Evolutionary conservation across 2,329 filamentous ascomycete genomes (phyloP).

Genomic region (Penicillium occitanis): DNA sequence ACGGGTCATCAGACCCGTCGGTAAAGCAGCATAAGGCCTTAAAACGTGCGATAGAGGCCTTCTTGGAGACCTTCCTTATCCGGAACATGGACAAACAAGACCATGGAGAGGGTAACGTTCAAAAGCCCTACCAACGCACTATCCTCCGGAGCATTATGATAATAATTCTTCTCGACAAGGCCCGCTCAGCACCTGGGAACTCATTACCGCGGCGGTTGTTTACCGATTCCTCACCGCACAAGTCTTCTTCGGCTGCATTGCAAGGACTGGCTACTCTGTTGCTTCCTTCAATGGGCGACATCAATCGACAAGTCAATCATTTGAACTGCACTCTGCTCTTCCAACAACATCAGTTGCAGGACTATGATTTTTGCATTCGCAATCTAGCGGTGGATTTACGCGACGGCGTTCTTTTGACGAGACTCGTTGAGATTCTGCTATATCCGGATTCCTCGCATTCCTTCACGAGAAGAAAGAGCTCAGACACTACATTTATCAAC

Average conservation of each 20-base stretch:
- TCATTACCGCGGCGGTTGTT: conserved; percentile 50
- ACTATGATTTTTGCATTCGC: conserved; percentile 57
- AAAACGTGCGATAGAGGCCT: conserved; percentile 50
- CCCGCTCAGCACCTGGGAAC: conserved; percentile 42
- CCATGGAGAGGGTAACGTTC: conserved; percentile 17
- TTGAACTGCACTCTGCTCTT: conserved; percentile 57
- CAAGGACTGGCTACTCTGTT: conserved; percentile 55
- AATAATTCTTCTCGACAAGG: conserved; percentile 59
- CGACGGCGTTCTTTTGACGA: conserved; percentile 60
- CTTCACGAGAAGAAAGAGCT: conserved; percentile 20
- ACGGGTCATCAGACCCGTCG: conserved; percentile 1
- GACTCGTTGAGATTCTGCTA: conserved; percentile 59
- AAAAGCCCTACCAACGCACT: conserved; percentile 54
- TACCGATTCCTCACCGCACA: conserved; percentile 52
- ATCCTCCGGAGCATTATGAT: conserved; percentile 61
- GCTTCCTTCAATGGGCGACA: conserved; percentile 59
- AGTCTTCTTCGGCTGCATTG: conserved; percentile 57
- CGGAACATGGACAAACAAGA: conserved; percentile 55
- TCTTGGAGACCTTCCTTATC: conserved; percentile 59
- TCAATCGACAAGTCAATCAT: conserved; percentile 55
- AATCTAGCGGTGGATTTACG: conserved; percentile 64
- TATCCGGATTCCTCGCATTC: conserved; percentile 41
- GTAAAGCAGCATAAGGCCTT: conserved; percentile 30
- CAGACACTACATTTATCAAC: conserved; percentile 40
- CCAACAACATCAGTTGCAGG: conserved; percentile 58